These are phyloP conservation scores for Tylopilus sp. DNA, from an alignment of 1,284 basidiomycete genomes.

Conservation along the genomic window DNA sequence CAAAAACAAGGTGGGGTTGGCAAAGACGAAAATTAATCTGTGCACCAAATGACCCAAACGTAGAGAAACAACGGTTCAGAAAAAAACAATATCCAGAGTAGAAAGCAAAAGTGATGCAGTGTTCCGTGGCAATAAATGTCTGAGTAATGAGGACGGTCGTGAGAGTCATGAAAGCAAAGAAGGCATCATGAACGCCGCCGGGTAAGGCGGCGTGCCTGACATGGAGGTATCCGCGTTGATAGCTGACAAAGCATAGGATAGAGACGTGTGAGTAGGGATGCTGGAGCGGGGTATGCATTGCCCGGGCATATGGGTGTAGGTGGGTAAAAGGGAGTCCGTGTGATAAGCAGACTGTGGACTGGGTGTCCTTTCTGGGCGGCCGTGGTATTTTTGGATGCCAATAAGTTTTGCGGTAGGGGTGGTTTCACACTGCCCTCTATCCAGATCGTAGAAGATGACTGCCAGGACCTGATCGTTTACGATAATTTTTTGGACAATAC, in stretches of 20 bases:
- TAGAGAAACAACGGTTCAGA: constrained; percentile 22
- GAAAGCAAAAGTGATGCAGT: constrained; percentile 18
- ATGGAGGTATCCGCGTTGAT: constrained; percentile 29
- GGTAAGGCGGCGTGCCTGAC: constrained; percentile 28
- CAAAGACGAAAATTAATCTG: constrained; percentile 24
- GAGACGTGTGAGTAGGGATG: constrained; percentile 31
- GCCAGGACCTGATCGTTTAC: constrained; percentile 60
- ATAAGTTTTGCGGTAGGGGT: constrained; percentile 58
- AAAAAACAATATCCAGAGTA: constrained; percentile 34
- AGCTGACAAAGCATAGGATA: constrained; percentile 36
- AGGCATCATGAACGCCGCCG: constrained; percentile 34
- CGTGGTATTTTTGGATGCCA: constrained; percentile 49
- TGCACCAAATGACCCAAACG: constrained; percentile 13
- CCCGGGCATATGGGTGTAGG: constrained; percentile 32
- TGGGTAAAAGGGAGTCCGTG: constrained; percentile 30
- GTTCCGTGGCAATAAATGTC: constrained; percentile 26
- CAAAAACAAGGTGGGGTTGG: constrained; percentile 17
- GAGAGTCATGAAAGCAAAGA: constrained; percentile 34
- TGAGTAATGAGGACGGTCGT: constrained; percentile 23
- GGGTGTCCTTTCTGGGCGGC: constrained; percentile 32
- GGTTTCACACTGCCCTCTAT: constrained; percentile 45
- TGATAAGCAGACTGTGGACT: constrained; percentile 32
- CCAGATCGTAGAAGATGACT: constrained; percentile 63
- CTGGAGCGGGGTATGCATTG: constrained; percentile 37
- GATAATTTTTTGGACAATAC: constrained; percentile 64